A percentile compares a stretch with the other conserved stretches of the same genome.
These are phyloP conservation scores for Aspergillus kassunensis DNA, from an alignment of 495 filamentous ascomycete species.

Conservation along the genomic window DNA sequence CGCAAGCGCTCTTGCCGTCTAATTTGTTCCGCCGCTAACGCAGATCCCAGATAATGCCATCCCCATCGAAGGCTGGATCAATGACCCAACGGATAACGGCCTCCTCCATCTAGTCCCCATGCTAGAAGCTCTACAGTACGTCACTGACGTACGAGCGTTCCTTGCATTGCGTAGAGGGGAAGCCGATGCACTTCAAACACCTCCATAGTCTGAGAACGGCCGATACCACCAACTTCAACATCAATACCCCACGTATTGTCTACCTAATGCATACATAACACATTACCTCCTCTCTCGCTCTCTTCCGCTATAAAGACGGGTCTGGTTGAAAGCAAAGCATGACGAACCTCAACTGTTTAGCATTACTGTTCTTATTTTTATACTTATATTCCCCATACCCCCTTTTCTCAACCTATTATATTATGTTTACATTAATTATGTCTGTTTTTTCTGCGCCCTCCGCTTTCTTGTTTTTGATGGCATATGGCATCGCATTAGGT, in stretches of 20 bases:
- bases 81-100: slow-evolving; percentile 67
- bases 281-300: slow-evolving; percentile 5
- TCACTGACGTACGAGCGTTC: slow-evolving; percentile 87
- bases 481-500: too few relatives aligned
- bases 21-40: slow-evolving; percentile 8
- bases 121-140: slow-evolving; percentile 91
- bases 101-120: slow-evolving; percentile 89
- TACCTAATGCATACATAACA: slow-evolving; percentile 12
- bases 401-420: neutral
- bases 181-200: slow-evolving; percentile 38
- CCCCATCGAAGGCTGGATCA: slow-evolving; percentile 40
- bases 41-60: slow-evolving; percentile 27
- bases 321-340: slow-evolving; percentile 9
- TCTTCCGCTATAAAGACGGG: slow-evolving; percentile 17
- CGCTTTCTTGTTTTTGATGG: neutral
- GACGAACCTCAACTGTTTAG: slow-evolving; percentile 17
- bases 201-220: neutral
- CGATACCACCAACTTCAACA: neutral
- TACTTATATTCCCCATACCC: slow-evolving; percentile 17
- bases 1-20: neutral
- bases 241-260: slow-evolving; percentile 9
- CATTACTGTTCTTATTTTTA: slow-evolving; percentile 4
- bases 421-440: slow-evolving; percentile 14
- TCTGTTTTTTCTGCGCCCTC: neutral
- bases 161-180: slow-evolving; percentile 86